Base-by-base conservation (phyloP, 257 asterid genomes). In the Linaria vulgaris region DNA sequence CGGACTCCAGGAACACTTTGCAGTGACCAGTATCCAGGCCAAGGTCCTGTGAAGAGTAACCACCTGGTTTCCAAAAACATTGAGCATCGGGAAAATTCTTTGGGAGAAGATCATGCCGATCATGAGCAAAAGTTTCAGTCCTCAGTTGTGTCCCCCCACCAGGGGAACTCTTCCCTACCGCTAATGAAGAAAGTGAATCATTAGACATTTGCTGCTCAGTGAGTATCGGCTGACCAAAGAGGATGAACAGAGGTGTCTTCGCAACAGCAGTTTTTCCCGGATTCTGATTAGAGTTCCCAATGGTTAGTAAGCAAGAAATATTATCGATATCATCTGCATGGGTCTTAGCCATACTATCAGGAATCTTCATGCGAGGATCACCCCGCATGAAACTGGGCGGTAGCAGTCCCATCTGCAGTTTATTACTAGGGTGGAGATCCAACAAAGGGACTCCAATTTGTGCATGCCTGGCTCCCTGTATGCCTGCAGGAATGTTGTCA, bases 401-500 rank as follows among this genome's bases (percentile, higher is more conserved):
- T 52, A 82, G 66, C 46, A 76, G 74, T 78, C 90, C 95, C 76
- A 79, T 76, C 67, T 84, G 91, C 78, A 82, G 85, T 73, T 85
- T 86, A 84, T 84, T 86, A 84, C 79, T 84, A 61, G 82, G 79
- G 70, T 78, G 96, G 86, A 88, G 80, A 65, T 79, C 96, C 82
- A 73, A 73, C 46, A 84, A 75, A 0, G 90, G 95, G 63, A 76
- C 82, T 84, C 96, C 98, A 68, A 78, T 76, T 84, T 86, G 91
- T 80, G 90, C 86, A 85, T 92, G 99, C 99, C 99, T 89, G 99
- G 99, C 91, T 92, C 96, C 97, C 97, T 92, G 99, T 87, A 92
- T 79, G 94, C 97, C 97, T 81, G 90, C 96, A 89, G 99, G 48
- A 24, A 80, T 59, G 77, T 75, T 79, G 85, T 87, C 90, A 0